A percentile compares a stretch with the other conserved stretches of the same genome.
phyloP scores from a whole-genome alignment of 2,329 filamentous ascomycete genomes.

The Penicillium sp. region DNA sequence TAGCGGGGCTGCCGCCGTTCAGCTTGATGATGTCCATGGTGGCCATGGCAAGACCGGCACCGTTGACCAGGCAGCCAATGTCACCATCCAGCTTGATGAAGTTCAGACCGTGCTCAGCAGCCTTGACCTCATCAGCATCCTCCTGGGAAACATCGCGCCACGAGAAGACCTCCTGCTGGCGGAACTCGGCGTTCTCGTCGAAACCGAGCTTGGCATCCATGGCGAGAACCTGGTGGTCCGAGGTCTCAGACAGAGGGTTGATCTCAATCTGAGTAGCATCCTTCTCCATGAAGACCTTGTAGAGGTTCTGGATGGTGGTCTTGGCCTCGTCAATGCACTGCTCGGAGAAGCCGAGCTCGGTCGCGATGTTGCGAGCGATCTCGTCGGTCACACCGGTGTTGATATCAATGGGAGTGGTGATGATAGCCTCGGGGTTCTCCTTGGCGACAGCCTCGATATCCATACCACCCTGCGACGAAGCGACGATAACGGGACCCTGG shows the following conservation, averaged over 20 bases:
- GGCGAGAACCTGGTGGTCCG: constrained; percentile 94
- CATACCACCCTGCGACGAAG: constrained; percentile 97
- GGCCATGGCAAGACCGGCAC: constrained; percentile 97
- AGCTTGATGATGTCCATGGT: constrained; percentile 99
- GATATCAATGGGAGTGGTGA: constrained; percentile 89
- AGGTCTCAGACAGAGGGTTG: constrained; percentile 97
- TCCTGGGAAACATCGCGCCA: constrained; percentile 95
- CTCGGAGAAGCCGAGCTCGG: constrained; percentile 91
- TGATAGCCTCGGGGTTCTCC: constrained; percentile 93
- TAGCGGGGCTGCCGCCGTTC: constrained; percentile 90
- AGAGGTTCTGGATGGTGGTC: constrained; percentile 96
- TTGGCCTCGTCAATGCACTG: constrained; percentile 95
- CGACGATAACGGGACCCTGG: constrained; percentile 90
- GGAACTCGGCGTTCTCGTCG: constrained; percentile 97
- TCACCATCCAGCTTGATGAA: constrained; percentile 99
- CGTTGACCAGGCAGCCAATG: constrained; percentile 98
- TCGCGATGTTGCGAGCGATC: constrained; percentile 82
- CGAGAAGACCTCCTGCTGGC: constrained; percentile 91
- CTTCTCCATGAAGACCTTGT: constrained; percentile 97
- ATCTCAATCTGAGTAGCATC: constrained; percentile 99
- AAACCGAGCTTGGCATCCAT: constrained; percentile 99
- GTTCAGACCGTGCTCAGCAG: constrained; percentile 84
- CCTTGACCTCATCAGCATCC: constrained; percentile 95
- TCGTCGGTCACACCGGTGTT: constrained; percentile 92
- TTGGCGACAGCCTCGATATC: constrained; percentile 98